phyloP scores from a whole-genome alignment of 1,139 yeast species.

The Schizosaccharomyces versatilis region DNA sequence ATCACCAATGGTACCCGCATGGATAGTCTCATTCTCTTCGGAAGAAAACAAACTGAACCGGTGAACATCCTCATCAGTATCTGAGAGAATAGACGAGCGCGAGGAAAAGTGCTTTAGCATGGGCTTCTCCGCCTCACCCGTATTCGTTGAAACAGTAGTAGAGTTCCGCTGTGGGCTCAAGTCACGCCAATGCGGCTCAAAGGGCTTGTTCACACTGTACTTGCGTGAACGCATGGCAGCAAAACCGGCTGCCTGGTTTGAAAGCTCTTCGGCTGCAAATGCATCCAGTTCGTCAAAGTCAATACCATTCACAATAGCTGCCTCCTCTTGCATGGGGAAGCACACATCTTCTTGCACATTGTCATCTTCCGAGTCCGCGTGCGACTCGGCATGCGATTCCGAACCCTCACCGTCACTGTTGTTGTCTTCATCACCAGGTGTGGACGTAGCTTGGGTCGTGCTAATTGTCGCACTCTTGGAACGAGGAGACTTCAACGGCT shows the following conservation, averaged over 20 bases:
- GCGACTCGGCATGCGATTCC: neutral
- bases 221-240: neutral
- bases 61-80: constrained; percentile 19
- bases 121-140: constrained; percentile 4
- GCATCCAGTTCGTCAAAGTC: constrained; percentile 9
- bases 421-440: constrained; percentile 1
- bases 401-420: neutral
- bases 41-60: constrained; percentile 85
- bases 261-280: constrained; percentile 9
- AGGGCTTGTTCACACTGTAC: constrained; percentile 1
- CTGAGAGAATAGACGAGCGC: too few relatives aligned
- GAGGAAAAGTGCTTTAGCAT: too few relatives aligned
- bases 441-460: neutral
- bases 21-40: constrained; percentile 69
- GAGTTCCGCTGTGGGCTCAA: neutral
- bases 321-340: constrained; percentile 8
- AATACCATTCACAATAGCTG: constrained; percentile 5
- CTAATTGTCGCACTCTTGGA: too few relatives aligned
- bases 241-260: neutral
- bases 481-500: too few relatives aligned
- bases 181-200: constrained; percentile 2
- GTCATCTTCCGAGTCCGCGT: neutral
- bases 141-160: neutral
- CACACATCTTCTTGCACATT: constrained; percentile 11
- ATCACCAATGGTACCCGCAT: constrained; percentile 66